Base-by-base conservation (phyloP, 345 rosid genomes). In the Tarenaya hassleriana region DNA sequence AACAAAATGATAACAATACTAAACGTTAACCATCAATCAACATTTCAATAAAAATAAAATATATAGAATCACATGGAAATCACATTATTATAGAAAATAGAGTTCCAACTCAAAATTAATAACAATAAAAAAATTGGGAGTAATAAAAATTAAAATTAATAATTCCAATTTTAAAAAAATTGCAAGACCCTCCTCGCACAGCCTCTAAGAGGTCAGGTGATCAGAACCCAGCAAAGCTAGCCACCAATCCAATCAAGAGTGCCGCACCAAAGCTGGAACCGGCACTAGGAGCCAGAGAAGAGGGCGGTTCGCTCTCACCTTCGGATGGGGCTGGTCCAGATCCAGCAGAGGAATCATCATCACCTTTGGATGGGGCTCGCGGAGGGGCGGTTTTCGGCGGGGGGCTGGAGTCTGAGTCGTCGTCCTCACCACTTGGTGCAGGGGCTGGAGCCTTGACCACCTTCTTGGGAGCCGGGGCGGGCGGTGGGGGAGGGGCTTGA, bases 371-470 rank as follows among this genome's bases (percentile, higher is more conserved):
- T 7, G 84, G 82, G 0, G 69, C 69, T 15, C 72, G 68, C 7
- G 64, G 66, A 10, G 80, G 76, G 21, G 78, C 69, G n/a, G 50
- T 51, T 1, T 40, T 41, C 0, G 75, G 77, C 7, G 73, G 50
- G 21, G 16, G 8, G n/a, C 61, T 34, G 14, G 66, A 54, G 14
- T 66, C 71, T 51, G 17, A 7, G 16, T 62, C 47, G 1, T 15
- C 57, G 5, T 41, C 73, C 10, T 59, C 58, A 7, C 47, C 64
- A 47, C 64, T 60, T 52, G 70, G 66, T 53, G 47, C 70, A 41
- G 70, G 66, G 53, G 70, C 70, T 47, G 66, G 70, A 47, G 61
- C 41, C 11, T 50, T 47, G 13, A 46, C 47, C 53, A 14, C 61
- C 56, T 59, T 66, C 56, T 66, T 48, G 16, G 51, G 53, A 49